These are phyloP conservation scores for Barnettozyma wickerhamii DNA, from an alignment of 805 yeast species.

Conservation along the genomic window DNA sequence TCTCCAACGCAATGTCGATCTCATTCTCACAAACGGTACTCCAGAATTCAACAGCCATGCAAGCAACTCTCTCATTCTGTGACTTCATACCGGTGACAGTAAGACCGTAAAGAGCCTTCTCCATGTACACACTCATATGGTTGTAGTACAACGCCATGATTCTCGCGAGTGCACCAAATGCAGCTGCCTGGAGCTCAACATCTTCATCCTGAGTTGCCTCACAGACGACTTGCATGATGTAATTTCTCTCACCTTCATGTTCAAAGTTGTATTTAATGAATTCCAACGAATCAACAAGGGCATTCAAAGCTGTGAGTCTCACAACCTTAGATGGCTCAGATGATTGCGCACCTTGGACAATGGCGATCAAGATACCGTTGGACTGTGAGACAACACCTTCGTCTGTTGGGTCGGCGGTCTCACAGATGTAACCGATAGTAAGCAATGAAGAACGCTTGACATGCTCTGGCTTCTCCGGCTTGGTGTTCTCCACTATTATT, in stretches of 20 bases:
- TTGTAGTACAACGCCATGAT: constrained; percentile 87
- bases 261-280: constrained; percentile 87
- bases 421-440: constrained; percentile 95
- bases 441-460: constrained; percentile 84
- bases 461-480: constrained; percentile 67
- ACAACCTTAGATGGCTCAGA: constrained; percentile 72
- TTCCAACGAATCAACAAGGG: constrained; percentile 85
- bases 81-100: constrained; percentile 92
- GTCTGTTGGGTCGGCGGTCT: constrained; percentile 75
- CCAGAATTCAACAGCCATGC: constrained; percentile 99
- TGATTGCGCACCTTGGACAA: constrained; percentile 92
- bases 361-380: constrained; percentile 89
- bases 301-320: constrained; percentile 85
- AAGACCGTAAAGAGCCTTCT: constrained; percentile 86
- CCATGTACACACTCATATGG: constrained; percentile 94
- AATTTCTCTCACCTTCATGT: constrained; percentile 91
- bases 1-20: constrained; percentile 68
- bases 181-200: constrained; percentile 82
- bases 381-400: constrained; percentile 78
- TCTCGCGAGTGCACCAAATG: constrained; percentile 91
- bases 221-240: constrained; percentile 97
- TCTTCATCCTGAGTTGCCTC: constrained; percentile 94
- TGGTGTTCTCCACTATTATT: constrained; percentile 81
- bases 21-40: constrained; percentile 99
- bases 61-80: constrained; percentile 76